These are phyloP conservation scores for Rosa multiflora DNA, from an alignment of 306 rosid species.

Conservation along the genomic window DNA sequence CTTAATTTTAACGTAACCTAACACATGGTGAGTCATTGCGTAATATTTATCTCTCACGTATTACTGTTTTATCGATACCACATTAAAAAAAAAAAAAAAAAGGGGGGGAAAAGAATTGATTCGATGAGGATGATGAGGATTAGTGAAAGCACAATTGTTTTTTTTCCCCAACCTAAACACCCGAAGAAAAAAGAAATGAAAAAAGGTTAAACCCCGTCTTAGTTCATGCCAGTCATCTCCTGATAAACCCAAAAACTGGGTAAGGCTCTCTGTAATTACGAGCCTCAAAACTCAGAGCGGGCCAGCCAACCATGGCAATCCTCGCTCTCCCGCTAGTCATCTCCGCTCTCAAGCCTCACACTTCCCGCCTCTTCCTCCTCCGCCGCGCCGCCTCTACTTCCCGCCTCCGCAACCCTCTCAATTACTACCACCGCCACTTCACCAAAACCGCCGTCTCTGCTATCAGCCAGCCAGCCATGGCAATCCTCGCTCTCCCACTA, in stretches of 20 bases:
- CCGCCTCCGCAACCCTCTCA: slow-evolving; percentile 12
- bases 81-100: too few species aligned
- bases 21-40: too few species aligned
- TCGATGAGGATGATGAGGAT: too few species aligned
- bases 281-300: background rate
- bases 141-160: too few species aligned
- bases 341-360: slow-evolving; percentile 62
- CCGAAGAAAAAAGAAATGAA: too few species aligned
- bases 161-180: too few species aligned
- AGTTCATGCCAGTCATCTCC: too few species aligned
- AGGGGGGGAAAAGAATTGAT: too few species aligned
- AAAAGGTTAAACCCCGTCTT: too few species aligned
- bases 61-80: too few species aligned
- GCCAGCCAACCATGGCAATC: slow-evolving; percentile 48
- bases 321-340: slow-evolving; percentile 65
- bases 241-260: slow-evolving; percentile 14
- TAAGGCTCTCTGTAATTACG: slow-evolving; percentile 5
- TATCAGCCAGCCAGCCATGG: slow-evolving; percentile 44
- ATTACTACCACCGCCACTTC: slow-evolving; percentile 34
- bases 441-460: slow-evolving; percentile 24
- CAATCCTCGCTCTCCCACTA: slow-evolving; percentile 56
- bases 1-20: too few species aligned
- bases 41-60: too few species aligned
- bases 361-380: slow-evolving; percentile 38
- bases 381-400: slow-evolving; percentile 22